A percentile compares a stretch with the other conserved stretches of the same genome.
These are phyloP conservation scores for Penicillium capsulatum DNA, from an alignment of 2,329 filamentous ascomycete genomes.

Conservation along the genomic window DNA sequence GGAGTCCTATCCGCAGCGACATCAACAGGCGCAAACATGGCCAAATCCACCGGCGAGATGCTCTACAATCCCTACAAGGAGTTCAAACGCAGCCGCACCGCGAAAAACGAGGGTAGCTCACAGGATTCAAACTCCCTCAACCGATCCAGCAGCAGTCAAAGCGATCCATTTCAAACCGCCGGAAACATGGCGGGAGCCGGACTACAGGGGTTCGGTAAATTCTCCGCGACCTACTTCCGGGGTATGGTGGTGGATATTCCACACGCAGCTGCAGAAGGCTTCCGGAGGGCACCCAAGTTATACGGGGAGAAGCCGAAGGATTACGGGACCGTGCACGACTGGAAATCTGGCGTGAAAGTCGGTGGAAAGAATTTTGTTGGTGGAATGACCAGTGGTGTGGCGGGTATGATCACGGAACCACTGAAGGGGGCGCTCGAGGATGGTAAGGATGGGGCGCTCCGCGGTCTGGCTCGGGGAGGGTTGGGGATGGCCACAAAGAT, in stretches of 20 bases:
- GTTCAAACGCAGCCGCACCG: slow-evolving; percentile 11
- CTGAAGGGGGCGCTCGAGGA: slow-evolving; percentile 28
- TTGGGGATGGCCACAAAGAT: slow-evolving; percentile 18
- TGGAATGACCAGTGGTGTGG: slow-evolving; percentile 31
- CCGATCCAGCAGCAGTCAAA: background rate
- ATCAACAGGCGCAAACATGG: slow-evolving; percentile 25
- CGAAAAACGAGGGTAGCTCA: background rate
- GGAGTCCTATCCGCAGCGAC: slow-evolving; percentile 26
- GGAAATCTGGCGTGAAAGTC: slow-evolving; percentile 30
- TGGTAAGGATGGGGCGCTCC: slow-evolving; percentile 30
- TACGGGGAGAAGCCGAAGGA: slow-evolving; percentile 34
- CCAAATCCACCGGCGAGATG: slow-evolving; percentile 24
- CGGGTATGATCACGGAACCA: slow-evolving; percentile 28
- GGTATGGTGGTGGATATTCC: slow-evolving; percentile 34
- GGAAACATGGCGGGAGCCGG: slow-evolving; percentile 8
- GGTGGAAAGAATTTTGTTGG: slow-evolving; percentile 33
- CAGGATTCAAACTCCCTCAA: background rate
- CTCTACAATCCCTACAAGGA: slow-evolving; percentile 29
- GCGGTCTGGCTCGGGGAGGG: slow-evolving; percentile 25
- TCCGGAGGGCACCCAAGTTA: slow-evolving; percentile 30
- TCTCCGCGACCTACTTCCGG: slow-evolving; percentile 21
- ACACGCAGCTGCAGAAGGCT: slow-evolving; percentile 33
- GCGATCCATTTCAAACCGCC: background rate
- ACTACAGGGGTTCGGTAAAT: slow-evolving; percentile 14
- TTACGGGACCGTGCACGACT: slow-evolving; percentile 32